Evolutionary conservation across 2,329 filamentous ascomycete species (phyloP).

Genomic region (Chaetomiaceae sp.): DNA sequence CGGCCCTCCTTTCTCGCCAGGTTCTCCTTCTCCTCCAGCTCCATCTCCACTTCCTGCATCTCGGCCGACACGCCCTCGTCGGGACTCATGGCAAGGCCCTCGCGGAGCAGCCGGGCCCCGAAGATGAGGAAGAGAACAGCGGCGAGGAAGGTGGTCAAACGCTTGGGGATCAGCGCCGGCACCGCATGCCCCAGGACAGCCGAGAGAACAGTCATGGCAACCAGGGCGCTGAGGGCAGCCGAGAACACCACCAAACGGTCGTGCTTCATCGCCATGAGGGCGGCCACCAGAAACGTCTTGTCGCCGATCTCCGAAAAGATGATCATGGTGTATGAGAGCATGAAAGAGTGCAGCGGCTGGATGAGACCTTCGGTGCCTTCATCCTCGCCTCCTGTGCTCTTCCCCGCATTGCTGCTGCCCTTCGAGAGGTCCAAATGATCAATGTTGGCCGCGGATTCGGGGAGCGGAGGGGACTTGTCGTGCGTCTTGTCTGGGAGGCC

Average conservation of each 20-base stretch:
- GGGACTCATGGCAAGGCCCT: constrained; percentile 83
- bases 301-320: constrained; percentile 94
- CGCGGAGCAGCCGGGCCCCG: constrained; percentile 74
- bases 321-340: constrained; percentile 95
- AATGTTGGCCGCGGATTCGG: constrained; percentile 59
- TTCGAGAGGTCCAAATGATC: constrained; percentile 54
- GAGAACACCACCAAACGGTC: constrained; percentile 89
- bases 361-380: constrained; percentile 59
- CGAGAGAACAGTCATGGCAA: constrained; percentile 92
- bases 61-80: constrained; percentile 92
- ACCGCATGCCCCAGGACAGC: constrained; percentile 90
- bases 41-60: constrained; percentile 94
- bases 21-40: constrained; percentile 89
- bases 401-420: constrained; percentile 32
- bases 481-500: constrained; percentile 75
- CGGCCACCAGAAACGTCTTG: constrained; percentile 96
- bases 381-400: constrained; percentile 32
- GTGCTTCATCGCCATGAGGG: constrained; percentile 99
- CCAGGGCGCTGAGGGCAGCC: constrained; percentile 84
- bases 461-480: constrained; percentile 66
- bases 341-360: constrained; percentile 78
- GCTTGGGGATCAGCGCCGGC: constrained; percentile 81
- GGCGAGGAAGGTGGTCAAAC: constrained; percentile 84
- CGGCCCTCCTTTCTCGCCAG: constrained; percentile 61
- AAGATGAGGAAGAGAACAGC: constrained; percentile 85